Percentiles rank a stretch among this genome's conserved stretches.
phyloP scores from a whole-genome alignment of 31 red algal species.

The Asparagopsis taxiformis region DNA sequence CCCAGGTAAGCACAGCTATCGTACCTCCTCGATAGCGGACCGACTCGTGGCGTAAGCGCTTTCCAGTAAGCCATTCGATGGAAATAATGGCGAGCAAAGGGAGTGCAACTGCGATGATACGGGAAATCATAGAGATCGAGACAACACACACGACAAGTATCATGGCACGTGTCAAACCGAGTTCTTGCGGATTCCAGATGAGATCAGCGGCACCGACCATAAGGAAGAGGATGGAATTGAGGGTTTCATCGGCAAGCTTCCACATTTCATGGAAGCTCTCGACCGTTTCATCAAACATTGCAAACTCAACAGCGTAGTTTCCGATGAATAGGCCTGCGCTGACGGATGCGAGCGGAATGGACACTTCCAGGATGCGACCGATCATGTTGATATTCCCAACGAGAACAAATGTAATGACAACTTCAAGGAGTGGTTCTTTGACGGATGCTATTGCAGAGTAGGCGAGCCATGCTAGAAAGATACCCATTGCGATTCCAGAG shows the following conservation, averaged over 20 bases:
- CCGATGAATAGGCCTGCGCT: slow-evolving; percentile 93
- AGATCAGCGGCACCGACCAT: slow-evolving; percentile 85
- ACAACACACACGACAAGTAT: slow-evolving; percentile 70
- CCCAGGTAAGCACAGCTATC: slow-evolving; percentile 88
- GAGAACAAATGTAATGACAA: slow-evolving; percentile 93
- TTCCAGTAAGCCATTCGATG: slow-evolving; percentile 49
- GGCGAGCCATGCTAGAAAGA: slow-evolving; percentile 85
- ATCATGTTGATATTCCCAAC: slow-evolving; percentile 93
- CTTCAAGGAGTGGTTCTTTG: slow-evolving; percentile 83
- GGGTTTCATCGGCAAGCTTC: slow-evolving; percentile 93
- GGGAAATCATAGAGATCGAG: slow-evolving; percentile 75
- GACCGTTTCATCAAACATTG: slow-evolving; percentile 52
- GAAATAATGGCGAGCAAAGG: slow-evolving; percentile 72
- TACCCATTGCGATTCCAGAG: slow-evolving; percentile 73
- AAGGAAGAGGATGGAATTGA: slow-evolving; percentile 93
- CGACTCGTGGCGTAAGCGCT: slow-evolving; percentile 64
- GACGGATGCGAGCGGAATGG: slow-evolving; percentile 92
- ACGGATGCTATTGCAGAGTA: slow-evolving; percentile 81
- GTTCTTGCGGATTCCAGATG: slow-evolving; percentile 77
- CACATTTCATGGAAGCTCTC: slow-evolving; percentile 88
- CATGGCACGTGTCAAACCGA: slow-evolving; percentile 52
- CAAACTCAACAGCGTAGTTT: slow-evolving; percentile 82
- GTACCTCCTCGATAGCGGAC: slow-evolving; percentile 81
- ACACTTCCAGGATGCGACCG: slow-evolving; percentile 78
- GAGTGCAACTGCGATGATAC: slow-evolving; percentile 71